These are phyloP conservation scores for Limonomyces culmigenus DNA, from an alignment of 1,284 basidiomycete species.

Conservation along the genomic window DNA sequence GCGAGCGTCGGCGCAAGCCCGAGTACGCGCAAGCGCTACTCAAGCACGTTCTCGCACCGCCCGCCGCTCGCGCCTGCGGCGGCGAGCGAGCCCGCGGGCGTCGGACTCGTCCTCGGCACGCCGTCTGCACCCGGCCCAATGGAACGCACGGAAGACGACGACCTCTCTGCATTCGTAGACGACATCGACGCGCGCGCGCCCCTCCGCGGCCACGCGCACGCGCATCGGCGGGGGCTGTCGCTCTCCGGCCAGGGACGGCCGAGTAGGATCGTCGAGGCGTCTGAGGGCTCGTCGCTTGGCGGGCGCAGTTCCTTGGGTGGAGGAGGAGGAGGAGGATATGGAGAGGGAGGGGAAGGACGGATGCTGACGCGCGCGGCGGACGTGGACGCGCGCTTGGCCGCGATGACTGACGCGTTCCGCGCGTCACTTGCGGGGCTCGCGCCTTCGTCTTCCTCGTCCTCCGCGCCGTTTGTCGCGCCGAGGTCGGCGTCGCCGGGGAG, in stretches of 20 bases:
- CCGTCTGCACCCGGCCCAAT: constrained; percentile 22
- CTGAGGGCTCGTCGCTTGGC: constrained; percentile 3
- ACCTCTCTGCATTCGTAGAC: constrained; percentile 57
- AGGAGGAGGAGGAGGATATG: too few species aligned
- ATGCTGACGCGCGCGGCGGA: constrained; percentile 45
- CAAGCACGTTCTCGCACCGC: constrained; percentile 18
- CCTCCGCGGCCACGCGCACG: constrained; percentile 28
- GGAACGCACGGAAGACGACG: constrained; percentile 50
- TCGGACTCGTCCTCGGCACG: background rate
- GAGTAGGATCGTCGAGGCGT: background rate
- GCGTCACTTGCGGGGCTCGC: constrained; percentile 28
- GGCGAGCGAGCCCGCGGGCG: background rate
- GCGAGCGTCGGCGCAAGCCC: constrained; percentile 2
- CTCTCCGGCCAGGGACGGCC: background rate
- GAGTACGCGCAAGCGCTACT: constrained; percentile 20
- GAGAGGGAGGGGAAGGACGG: constrained; percentile 16
- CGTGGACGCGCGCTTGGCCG: constrained; percentile 40
- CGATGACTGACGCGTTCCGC: constrained; percentile 49
- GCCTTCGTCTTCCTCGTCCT: too few species aligned
- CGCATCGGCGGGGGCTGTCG: constrained; percentile 8
- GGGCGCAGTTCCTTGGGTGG: too few species aligned
- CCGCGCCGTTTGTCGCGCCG: too few species aligned
- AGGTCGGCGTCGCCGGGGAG: too few species aligned
- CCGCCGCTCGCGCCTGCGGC: background rate
- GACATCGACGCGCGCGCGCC: constrained; percentile 56